Percentiles rank a stretch among this genome's conserved stretches.
Conservation (phyloP, 2,329 filamentous ascomycete genomes). For the Colletotrichum truncatum region DNA sequence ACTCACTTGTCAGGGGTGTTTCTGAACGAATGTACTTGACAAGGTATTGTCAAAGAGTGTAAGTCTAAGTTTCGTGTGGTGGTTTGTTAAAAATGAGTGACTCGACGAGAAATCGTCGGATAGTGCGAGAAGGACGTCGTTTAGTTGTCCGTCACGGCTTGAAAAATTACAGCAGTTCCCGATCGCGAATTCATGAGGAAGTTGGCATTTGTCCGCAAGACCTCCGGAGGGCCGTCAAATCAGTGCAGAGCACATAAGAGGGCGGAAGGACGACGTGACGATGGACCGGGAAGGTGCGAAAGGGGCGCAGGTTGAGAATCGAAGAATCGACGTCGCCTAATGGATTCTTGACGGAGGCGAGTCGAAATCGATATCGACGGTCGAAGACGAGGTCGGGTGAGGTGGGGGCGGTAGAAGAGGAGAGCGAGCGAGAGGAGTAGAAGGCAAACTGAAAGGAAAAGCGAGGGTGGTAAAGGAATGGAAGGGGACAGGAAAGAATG, state of each 20-base stretch:
- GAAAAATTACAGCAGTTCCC: slow-evolving; percentile 3
- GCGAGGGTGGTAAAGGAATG: slow-evolving; percentile 33
- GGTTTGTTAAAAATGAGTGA: slow-evolving; percentile 29
- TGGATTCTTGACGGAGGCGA: slow-evolving; percentile 33
- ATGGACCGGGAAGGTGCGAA: not conserved
- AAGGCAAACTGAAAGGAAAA: slow-evolving; percentile 25
- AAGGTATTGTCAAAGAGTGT: slow-evolving; percentile 63
- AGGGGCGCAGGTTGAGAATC: slow-evolving; percentile 26
- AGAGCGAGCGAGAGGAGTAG: slow-evolving; percentile 30
- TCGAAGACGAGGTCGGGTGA: slow-evolving; percentile 27
- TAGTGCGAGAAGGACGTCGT: slow-evolving; percentile 10
- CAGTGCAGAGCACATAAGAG: slow-evolving; percentile 13
- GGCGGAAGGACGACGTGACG: not conserved
- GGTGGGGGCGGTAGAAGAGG: slow-evolving; percentile 21
- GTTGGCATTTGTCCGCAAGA: slow-evolving; percentile 24
- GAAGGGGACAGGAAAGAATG: slow-evolving; percentile 33
- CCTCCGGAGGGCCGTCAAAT: slow-evolving; percentile 23
- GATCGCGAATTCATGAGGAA: slow-evolving; percentile 28
- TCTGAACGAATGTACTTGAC: slow-evolving; percentile 70
- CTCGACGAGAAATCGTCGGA: slow-evolving; percentile 32
- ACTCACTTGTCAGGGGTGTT: slow-evolving; percentile 52
- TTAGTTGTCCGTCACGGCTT: slow-evolving; percentile 25
- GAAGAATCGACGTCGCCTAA: slow-evolving; percentile 30
- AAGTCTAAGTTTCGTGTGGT: slow-evolving; percentile 33
- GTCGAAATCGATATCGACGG: slow-evolving; percentile 23